Conservation (phyloP, 2,329 filamentous ascomycete genomes). For the Pseudogymnoascus pannorum region DNA sequence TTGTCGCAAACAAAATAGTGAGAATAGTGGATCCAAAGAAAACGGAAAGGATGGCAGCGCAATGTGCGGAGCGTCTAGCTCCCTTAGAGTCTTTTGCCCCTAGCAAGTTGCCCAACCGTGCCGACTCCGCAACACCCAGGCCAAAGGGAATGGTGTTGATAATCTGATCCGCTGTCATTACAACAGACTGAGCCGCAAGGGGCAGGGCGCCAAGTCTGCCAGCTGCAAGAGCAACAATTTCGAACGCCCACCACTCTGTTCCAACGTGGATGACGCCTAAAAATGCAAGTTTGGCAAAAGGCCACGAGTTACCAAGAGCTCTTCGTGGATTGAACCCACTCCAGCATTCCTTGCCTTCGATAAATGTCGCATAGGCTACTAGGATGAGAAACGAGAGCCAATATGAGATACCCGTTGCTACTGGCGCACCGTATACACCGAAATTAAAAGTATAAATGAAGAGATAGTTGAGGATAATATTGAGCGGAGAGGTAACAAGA, state of each 20-base stretch:
- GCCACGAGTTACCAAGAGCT: constrained; percentile 58
- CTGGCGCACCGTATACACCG: constrained; percentile 69
- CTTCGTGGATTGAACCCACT: constrained; percentile 57
- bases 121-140: constrained; percentile 71
- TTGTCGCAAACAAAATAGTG: constrained; percentile 59
- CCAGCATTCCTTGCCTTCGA: constrained; percentile 71
- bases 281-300: constrained; percentile 66
- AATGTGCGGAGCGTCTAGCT: constrained; percentile 66
- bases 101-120: constrained; percentile 72
- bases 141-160: constrained; percentile 78
- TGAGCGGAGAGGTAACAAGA: constrained; percentile 73
- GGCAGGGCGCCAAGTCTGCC: constrained; percentile 72
- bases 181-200: constrained; percentile 75
- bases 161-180: constrained; percentile 84
- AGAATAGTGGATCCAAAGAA: constrained; percentile 62
- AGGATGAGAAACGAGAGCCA: constrained; percentile 76
- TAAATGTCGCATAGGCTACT: constrained; percentile 62
- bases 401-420: constrained; percentile 79
- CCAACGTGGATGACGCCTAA: constrained; percentile 77
- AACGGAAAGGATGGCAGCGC: constrained; percentile 66
- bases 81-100: constrained; percentile 59
- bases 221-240: constrained; percentile 78
- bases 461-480: constrained; percentile 71
- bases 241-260: constrained; percentile 93
- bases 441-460: constrained; percentile 66